These are phyloP conservation scores for Claviceps fusiformis DNA, from an alignment of 2,329 filamentous ascomycete genomes.

Conservation along the genomic window DNA sequence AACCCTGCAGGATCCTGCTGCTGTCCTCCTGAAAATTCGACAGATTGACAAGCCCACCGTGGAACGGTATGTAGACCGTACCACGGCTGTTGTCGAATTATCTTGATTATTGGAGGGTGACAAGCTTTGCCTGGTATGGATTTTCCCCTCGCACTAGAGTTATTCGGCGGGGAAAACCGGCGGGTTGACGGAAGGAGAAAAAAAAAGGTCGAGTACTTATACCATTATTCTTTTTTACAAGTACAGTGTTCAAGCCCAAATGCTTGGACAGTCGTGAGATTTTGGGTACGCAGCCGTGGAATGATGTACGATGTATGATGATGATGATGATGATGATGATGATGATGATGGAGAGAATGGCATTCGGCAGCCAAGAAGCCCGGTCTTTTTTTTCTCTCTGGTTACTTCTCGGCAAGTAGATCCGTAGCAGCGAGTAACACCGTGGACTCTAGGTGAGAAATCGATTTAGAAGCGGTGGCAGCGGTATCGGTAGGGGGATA, in stretches of 20 bases:
- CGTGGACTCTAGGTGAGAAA: not conserved
- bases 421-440: not conserved
- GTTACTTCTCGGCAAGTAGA: not conserved
- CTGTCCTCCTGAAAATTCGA: slow-evolving; percentile 7
- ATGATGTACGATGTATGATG: not conserved
- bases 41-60: slow-evolving; percentile 15
- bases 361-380: not conserved
- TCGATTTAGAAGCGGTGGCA: not conserved
- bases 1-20: slow-evolving; percentile 10
- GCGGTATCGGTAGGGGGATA: not conserved
- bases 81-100: slow-evolving; percentile 19
- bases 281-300: not conserved
- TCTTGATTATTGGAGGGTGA: slow-evolving; percentile 7
- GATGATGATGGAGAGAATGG: not conserved
- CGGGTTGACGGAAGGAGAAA: not conserved
- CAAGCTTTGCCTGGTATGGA: slow-evolving; percentile 2
- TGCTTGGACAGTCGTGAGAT: not conserved
- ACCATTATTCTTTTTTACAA: slow-evolving; percentile 2
- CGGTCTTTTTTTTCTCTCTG: not conserved
- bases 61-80: slow-evolving; percentile 27
- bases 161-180: not conserved
- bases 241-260: not conserved
- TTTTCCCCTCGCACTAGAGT: slow-evolving; percentile 4
- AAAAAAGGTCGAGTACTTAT: not conserved
- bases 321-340: too few species aligned